phyloP scores from a whole-genome alignment of 768 basidiomycete species.

The Phaeolepiota aurea region DNA sequence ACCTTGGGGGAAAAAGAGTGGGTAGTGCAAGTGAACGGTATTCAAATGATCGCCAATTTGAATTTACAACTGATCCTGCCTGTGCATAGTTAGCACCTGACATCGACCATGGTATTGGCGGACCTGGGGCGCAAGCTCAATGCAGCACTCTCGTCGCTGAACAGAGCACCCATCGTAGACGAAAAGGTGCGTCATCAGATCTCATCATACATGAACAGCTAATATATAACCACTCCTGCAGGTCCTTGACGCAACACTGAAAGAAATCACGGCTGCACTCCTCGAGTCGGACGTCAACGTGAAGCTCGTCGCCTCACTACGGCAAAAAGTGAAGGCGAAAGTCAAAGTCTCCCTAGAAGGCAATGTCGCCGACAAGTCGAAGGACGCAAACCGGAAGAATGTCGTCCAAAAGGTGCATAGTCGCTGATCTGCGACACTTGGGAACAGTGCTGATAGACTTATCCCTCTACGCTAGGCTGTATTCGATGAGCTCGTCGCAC shows the following conservation, averaged over 20 bases:
- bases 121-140: constrained; percentile 94
- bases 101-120: constrained; percentile 76
- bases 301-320: constrained; percentile 81
- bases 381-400: constrained; percentile 77
- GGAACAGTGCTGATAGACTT: no score
- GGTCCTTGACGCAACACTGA: constrained; percentile 91
- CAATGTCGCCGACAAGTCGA: constrained; percentile 56
- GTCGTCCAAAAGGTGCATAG: constrained; percentile 79
- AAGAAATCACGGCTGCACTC: constrained; percentile 90
- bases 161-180: constrained; percentile 79
- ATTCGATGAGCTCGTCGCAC: constrained; percentile 89
- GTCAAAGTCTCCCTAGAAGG: constrained; percentile 76
- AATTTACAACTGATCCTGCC: no score
- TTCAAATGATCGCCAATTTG: no score
- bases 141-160: constrained; percentile 85
- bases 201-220: not conserved
- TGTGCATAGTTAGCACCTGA: constrained; percentile 2
- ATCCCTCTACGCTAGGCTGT: no score
- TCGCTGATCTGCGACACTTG: no score
- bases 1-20: constrained; percentile 17
- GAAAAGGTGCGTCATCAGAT: constrained; percentile 60
- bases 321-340: constrained; percentile 85
- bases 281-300: constrained; percentile 98
- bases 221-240: constrained; percentile 20
- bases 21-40: not conserved